phyloP scores from a whole-genome alignment of 495 filamentous ascomycete species.

The Aspergillus wentii region DNA sequence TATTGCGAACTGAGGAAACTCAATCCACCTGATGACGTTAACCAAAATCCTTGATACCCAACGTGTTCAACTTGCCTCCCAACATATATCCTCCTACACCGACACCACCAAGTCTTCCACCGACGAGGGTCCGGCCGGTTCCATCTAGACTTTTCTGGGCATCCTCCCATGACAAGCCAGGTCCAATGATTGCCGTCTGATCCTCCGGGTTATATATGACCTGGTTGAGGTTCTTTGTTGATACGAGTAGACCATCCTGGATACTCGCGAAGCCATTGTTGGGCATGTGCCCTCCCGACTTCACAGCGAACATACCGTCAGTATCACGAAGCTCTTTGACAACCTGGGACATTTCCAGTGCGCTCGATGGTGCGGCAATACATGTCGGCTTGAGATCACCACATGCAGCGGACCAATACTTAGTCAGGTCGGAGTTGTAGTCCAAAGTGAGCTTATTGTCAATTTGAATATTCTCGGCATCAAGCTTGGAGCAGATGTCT shows the following conservation, averaged over 20 bases:
- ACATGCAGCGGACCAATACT: conserved; percentile 40
- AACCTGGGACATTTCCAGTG: conserved; percentile 31
- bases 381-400: conserved; percentile 36
- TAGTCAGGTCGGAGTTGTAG: conserved; percentile 21
- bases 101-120: conserved; percentile 33
- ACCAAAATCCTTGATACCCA: not conserved
- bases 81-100: conserved; percentile 39
- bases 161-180: conserved; percentile 37
- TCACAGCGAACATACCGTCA: conserved; percentile 34
- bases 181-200: conserved; percentile 33
- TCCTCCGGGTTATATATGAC: conserved; percentile 29
- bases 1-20: conserved; percentile 52
- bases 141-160: conserved; percentile 28
- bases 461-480: conserved; percentile 22
- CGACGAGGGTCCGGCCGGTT: conserved; percentile 31
- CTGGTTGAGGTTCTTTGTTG: conserved; percentile 32
- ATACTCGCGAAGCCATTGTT: conserved; percentile 41
- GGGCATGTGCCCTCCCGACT: conserved; percentile 41
- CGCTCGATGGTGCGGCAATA: conserved; percentile 33
- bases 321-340: conserved; percentile 32
- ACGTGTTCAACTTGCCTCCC: conserved; percentile 27
- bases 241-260: conserved; percentile 33
- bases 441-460: conserved; percentile 21
- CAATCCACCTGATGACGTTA: conserved; percentile 26
- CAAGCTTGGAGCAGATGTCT: conserved; percentile 32